phyloP scores from a whole-genome alignment of 352 stramenopile species.

The Globisporangium splendens region DNA sequence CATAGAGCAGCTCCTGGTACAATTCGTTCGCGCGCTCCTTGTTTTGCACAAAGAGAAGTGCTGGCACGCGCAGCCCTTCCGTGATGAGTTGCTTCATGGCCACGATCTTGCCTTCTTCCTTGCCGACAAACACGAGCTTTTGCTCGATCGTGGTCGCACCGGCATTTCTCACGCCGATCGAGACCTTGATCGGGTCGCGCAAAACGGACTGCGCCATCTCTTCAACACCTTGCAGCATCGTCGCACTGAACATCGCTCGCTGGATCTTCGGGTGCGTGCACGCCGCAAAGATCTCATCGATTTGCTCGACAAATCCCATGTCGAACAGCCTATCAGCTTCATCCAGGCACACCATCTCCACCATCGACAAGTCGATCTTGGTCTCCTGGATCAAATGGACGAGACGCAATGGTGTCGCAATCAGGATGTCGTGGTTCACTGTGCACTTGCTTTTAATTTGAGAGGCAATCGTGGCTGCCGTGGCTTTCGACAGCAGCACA shows the following conservation, averaged over 20 bases:
- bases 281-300: slow-evolving; percentile 95
- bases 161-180: slow-evolving; percentile 91
- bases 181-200: slow-evolving; percentile 94
- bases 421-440: slow-evolving; percentile 92
- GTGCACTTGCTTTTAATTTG: slow-evolving; percentile 79
- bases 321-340: slow-evolving; percentile 99
- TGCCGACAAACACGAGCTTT: slow-evolving; percentile 97
- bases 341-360: slow-evolving; percentile 96
- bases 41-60: slow-evolving; percentile 98
- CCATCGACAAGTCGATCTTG: slow-evolving; percentile 77
- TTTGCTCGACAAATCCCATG: slow-evolving; percentile 94
- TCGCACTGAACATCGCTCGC: slow-evolving; percentile 97
- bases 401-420: slow-evolving; percentile 95
- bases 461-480: slow-evolving; percentile 66
- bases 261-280: slow-evolving; percentile 87
- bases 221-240: slow-evolving; percentile 93
- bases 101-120: slow-evolving; percentile 98
- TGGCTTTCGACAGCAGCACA: slow-evolving; percentile 92
- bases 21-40: slow-evolving; percentile 98
- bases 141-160: slow-evolving; percentile 90
- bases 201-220: slow-evolving; percentile 96
- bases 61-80: slow-evolving; percentile 93
- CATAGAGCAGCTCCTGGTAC: slow-evolving; percentile 97
- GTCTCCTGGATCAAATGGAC: slow-evolving; percentile 88
- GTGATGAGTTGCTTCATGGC: slow-evolving; percentile 92